Evolutionary conservation across 2,329 filamentous ascomycete genomes (phyloP).

Genomic region (Aspergillus pseudonomiae): DNA sequence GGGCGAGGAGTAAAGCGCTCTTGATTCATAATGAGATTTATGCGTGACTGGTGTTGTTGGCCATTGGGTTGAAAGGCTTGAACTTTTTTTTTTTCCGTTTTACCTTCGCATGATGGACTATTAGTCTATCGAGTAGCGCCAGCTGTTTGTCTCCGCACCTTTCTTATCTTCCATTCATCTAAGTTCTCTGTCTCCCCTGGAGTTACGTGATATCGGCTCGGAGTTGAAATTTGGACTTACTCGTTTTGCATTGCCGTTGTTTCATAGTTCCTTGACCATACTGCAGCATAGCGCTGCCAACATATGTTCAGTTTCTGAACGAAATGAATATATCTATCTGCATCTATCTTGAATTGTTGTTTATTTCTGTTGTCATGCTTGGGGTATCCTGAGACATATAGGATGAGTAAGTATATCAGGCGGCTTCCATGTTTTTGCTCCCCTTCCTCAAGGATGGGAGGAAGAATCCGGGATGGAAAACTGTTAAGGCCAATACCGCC

Average conservation of each 20-base stretch:
- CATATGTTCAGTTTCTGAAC: constrained; percentile 1
- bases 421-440: constrained; percentile 21
- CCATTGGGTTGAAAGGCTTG: background rate
- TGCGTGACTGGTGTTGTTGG: constrained; percentile 5
- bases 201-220: constrained; percentile 1
- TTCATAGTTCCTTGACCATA: background rate
- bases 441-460: constrained; percentile 39
- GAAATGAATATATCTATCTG: background rate
- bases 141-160: background rate
- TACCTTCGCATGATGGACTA: constrained; percentile 4
- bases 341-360: background rate
- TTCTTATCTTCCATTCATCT: background rate
- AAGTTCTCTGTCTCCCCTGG: background rate
- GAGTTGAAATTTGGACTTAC: constrained; percentile 6
- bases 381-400: background rate
- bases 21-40: background rate
- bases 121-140: constrained; percentile 1
- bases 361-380: background rate
- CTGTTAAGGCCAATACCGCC: constrained; percentile 43
- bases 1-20: constrained; percentile 62
- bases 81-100: constrained; percentile 48
- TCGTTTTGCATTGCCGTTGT: constrained; percentile 1
- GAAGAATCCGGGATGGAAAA: constrained; percentile 51
- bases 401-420: constrained; percentile 9
- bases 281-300: background rate